Evolutionary conservation across 1,284 basidiomycete species (phyloP), one percentile per base, ranked within the genome.

Genomic region (Moesziomyces globuligerus): DNA sequence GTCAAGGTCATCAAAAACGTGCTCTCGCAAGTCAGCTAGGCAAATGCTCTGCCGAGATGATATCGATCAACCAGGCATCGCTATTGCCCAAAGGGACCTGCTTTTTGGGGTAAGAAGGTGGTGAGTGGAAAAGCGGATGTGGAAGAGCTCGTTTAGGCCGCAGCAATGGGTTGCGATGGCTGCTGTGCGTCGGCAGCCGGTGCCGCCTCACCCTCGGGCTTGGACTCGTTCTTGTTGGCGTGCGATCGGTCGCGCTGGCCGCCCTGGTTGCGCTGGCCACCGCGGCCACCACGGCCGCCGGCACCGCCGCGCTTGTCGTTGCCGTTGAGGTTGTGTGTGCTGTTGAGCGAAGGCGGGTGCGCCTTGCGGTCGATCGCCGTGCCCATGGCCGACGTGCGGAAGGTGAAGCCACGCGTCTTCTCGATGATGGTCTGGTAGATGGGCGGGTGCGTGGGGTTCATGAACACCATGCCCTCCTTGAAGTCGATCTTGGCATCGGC

Each of bases 401-500:
- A 89, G 4, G 92, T 89, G 54, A 98, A 87, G 25, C 93, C 93
- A 48, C 93, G 89, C 2, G 94, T 96, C 84, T 94, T 95, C 83
- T 98, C 95, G 78, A 98, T 97, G 75, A 98, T 90, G 9, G 90
- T 88, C 81, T 97, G 95, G 83, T 96, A 96, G 25, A 96, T 89
- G 9, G 94, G 92, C 43, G 91, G 87, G 58, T 91, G 89, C 13
- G 93, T 91, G 34, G 93, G 89, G 83, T 93, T 90, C 84, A 98
- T 97, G 84, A 94, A 90, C 76, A 98, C 95, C 80, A 95, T 91
- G 82, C 97, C 91, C 86, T 94, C 93, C 84, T 95, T 93, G 46
- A 97, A 87, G 84, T 98, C 94, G 74, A 98, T 97, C 86, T 96
- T 97, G 55, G 93, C 93, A 79, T 98, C 93, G 88, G 96, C 93